Conservation (phyloP, 2,329 filamentous ascomycete genomes). For the Hymenoscyphus occultus region DNA sequence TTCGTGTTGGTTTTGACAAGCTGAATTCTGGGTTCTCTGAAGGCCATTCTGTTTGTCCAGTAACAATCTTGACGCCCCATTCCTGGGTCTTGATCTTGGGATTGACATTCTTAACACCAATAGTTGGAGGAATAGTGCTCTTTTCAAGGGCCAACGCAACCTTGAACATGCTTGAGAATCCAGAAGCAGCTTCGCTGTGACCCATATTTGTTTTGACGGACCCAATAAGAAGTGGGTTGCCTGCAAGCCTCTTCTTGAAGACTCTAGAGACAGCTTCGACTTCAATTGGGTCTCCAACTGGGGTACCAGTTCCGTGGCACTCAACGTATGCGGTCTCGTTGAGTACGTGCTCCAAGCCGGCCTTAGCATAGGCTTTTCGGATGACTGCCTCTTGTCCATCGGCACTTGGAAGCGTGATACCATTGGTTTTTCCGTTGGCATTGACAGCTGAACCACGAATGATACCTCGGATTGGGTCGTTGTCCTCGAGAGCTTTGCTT, state of each 20-base stretch:
- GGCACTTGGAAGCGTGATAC: conserved; percentile 53
- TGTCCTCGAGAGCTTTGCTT: conserved; percentile 53
- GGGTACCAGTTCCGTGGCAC: conserved; percentile 23
- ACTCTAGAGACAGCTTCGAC: conserved; percentile 15
- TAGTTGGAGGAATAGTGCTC: conserved; percentile 30
- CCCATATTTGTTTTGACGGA: conserved; percentile 33
- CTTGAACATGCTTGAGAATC: conserved; percentile 32
- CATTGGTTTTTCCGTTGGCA: conserved; percentile 53
- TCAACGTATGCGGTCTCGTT: conserved; percentile 18
- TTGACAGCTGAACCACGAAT: conserved; percentile 54
- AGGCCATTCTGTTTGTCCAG: conserved; percentile 11
- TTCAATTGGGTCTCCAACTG: conserved; percentile 23
- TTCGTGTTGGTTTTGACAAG: conserved; percentile 6
- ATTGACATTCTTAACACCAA: conserved; percentile 28
- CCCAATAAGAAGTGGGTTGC: conserved; percentile 14
- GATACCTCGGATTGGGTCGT: conserved; percentile 56
- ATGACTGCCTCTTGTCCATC: conserved; percentile 39
- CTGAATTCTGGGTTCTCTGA: neutral
- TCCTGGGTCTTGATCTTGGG: conserved; percentile 30
- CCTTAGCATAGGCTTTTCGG: conserved; percentile 18
- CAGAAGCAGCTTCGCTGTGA: conserved; percentile 28
- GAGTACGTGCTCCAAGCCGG: conserved; percentile 10
- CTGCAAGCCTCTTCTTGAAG: conserved; percentile 3
- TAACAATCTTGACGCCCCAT: conserved; percentile 34
- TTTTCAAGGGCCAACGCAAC: conserved; percentile 28